These are phyloP conservation scores for Boletus pseudopeckii DNA, from an alignment of 768 basidiomycete genomes.

Conservation along the genomic window DNA sequence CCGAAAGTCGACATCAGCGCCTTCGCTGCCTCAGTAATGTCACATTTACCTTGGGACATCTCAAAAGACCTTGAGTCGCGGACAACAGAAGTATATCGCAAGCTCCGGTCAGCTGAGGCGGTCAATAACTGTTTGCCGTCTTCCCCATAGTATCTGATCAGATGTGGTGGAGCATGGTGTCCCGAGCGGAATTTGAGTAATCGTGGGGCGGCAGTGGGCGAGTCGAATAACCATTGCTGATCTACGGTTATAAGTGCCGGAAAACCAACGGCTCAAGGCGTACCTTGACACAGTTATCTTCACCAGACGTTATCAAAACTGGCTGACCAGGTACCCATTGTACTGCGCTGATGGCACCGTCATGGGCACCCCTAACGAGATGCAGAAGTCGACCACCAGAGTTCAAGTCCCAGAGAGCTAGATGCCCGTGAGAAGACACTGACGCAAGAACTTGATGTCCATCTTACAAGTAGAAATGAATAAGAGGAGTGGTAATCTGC, in stretches of 20 bases:
- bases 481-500: not conserved
- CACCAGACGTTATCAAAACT: slow-evolving; percentile 82
- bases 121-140: slow-evolving; percentile 94
- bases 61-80: slow-evolving; percentile 94
- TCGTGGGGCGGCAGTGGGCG: slow-evolving; percentile 79
- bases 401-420: slow-evolving; percentile 92
- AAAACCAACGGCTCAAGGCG: slow-evolving; percentile 7
- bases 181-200: slow-evolving; percentile 91
- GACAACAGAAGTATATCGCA: slow-evolving; percentile 89
- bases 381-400: slow-evolving; percentile 79
- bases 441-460: slow-evolving; percentile 87
- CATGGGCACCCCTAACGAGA: slow-evolving; percentile 85
- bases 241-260: slow-evolving; percentile 3
- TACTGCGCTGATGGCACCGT: slow-evolving; percentile 73
- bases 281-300: slow-evolving; percentile 95
- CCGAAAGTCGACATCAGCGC: slow-evolving; percentile 2
- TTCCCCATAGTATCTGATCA: slow-evolving; percentile 94
- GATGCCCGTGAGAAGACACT: slow-evolving; percentile 80
- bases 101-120: slow-evolving; percentile 82
- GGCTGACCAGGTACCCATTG: slow-evolving; percentile 96
- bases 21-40: not conserved
- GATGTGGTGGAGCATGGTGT: slow-evolving; percentile 85
- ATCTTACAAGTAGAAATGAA: slow-evolving; percentile 45
- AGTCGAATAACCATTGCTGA: slow-evolving; percentile 98
- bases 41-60: slow-evolving; percentile 75